Base-by-base conservation (phyloP, 768 basidiomycete species). In the Lactarius akahatsu region DNA sequence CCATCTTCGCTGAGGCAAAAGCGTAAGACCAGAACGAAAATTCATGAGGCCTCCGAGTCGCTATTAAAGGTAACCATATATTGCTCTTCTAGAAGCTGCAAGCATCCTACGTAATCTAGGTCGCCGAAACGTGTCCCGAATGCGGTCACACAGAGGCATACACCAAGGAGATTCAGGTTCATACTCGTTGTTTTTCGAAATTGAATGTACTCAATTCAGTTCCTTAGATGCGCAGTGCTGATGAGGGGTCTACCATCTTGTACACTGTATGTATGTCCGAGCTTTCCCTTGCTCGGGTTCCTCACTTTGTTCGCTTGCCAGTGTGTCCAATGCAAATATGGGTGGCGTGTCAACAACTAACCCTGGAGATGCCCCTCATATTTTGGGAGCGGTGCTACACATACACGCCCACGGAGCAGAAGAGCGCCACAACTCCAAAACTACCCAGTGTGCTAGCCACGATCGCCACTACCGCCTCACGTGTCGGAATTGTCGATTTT, bases 191-290 rank as follows among this genome's bases (percentile, higher is more conserved):
- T 47, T 23, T 41, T 60, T 26, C 26, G 8, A 10, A 4, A 11
- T 40, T 18, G 13, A 18, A 41, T n/a, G 7, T 32, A 52, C 45
- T 62, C 38, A 59, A 59, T 4, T 34, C 2, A 40, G 18, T 34
- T 40, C n/a, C 32, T 15, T 43, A 92, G 91, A 79, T 92, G 75
- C 86, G 94, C 59, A 92, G 92, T 70, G 95, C 93, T 45, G 95
- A 96, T 77, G 95, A 96, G 81, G 95, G 95, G 3, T 92, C 92
- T 38, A 97, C 94, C 15, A 88, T 96, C 72, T 88, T 96, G 76
- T 97, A 96, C 77, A 93, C 89, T n/a, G 94, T 94, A 74, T 67
- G 90, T 81, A 38, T 68, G 26, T 43, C 47, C n/a, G 13, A 58
- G 57, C 52, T 36, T 58, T 59, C 43, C 43, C 61, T n/a, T 38